These are phyloP conservation scores for Nicotiana attenuata DNA, from an alignment of 257 asterid species.

Conservation along the genomic window DNA sequence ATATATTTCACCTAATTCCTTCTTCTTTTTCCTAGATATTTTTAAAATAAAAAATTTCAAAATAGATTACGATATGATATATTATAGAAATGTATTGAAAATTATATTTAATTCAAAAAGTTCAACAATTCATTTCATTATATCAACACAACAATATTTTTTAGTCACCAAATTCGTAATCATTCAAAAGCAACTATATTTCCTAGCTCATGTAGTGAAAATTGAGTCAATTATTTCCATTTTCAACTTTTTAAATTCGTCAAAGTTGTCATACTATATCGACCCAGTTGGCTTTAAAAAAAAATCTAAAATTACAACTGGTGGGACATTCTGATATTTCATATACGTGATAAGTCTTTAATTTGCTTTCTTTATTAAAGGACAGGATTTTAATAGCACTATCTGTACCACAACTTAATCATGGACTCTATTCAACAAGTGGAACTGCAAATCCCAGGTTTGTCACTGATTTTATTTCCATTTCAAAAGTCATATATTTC, in stretches of 20 bases:
- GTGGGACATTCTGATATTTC: background rate
- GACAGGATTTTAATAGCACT: background rate
- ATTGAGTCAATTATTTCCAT: background rate
- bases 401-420: background rate
- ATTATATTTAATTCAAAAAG: too few species aligned
- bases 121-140: too few species aligned
- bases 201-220: background rate
- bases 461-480: background rate
- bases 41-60: too few species aligned
- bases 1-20: background rate
- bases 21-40: too few species aligned
- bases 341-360: background rate
- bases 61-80: too few species aligned
- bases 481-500: background rate
- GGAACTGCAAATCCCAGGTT: slow-evolving; percentile 30
- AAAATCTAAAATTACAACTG: background rate
- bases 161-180: too few species aligned
- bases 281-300: background rate
- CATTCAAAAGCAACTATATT: too few species aligned
- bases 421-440: slow-evolving; percentile 24
- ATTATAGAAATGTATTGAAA: too few species aligned
- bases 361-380: background rate
- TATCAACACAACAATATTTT: too few species aligned
- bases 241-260: background rate
- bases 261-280: background rate